A percentile compares a stretch with the other conserved stretches of the same genome.
phyloP scores from a whole-genome alignment of 2,329 filamentous ascomycete genomes.

The Xylaria arbuscula region DNA sequence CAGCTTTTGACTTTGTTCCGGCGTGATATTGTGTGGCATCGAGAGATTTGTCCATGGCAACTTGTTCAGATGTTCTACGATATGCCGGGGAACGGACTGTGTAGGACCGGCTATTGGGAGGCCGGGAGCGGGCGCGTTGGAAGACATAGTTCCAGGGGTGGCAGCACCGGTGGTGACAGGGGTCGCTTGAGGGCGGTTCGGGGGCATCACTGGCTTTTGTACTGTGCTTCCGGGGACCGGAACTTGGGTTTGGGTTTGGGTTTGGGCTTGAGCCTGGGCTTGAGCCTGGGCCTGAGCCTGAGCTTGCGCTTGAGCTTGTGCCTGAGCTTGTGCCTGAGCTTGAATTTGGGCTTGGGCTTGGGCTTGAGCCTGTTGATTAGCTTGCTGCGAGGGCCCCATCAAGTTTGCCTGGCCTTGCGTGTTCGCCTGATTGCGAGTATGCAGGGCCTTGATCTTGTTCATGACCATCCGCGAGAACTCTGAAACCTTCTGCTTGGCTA shows the following conservation, averaged over 20 bases:
- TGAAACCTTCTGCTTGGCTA: constrained; percentile 66
- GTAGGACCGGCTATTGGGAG: neutral
- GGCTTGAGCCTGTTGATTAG: constrained; percentile 24
- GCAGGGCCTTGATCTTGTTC: constrained; percentile 57
- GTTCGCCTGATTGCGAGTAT: constrained; percentile 44
- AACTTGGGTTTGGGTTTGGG: constrained; percentile 36
- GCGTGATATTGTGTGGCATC: constrained; percentile 32
- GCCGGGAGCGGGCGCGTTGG: constrained; percentile 22
- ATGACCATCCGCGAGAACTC: constrained; percentile 70
- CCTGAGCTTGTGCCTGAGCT: constrained; percentile 36
- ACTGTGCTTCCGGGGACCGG: constrained; percentile 40
- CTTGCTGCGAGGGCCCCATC: constrained; percentile 17
- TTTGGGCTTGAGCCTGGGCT: constrained; percentile 10
- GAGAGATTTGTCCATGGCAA: constrained; percentile 43
- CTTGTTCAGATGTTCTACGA: constrained; percentile 45
- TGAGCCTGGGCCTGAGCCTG: constrained; percentile 23
- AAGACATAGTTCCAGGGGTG: constrained; percentile 19
- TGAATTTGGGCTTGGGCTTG: constrained; percentile 31
- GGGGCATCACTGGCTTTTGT: constrained; percentile 36
- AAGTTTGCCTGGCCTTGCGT: constrained; percentile 25
- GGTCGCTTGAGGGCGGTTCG: constrained; percentile 38
- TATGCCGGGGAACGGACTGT: constrained; percentile 38
- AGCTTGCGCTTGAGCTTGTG: constrained; percentile 36
- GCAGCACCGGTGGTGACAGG: constrained; percentile 15
- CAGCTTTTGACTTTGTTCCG: constrained; percentile 42